phyloP scores from a whole-genome alignment of 257 asterid genomes.

The Parsonsia alboflavescens region DNA sequence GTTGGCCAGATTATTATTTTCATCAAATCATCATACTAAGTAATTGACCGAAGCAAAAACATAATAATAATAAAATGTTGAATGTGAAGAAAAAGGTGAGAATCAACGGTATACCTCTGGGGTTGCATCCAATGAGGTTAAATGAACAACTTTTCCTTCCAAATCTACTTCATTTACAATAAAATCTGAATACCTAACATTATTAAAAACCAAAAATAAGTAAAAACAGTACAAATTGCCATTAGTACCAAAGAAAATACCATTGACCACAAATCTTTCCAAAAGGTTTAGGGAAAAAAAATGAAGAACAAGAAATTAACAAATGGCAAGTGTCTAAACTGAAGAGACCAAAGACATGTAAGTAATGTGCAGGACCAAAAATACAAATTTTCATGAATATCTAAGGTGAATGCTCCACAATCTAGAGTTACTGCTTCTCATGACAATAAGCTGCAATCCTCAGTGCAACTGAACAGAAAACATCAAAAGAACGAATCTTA shows the following conservation, averaged over 20 bases:
- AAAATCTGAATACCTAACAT: conserved; percentile 80
- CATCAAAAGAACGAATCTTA: neutral
- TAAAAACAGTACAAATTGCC: neutral
- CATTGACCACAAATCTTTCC: neutral
- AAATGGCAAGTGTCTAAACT: neutral
- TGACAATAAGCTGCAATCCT: neutral
- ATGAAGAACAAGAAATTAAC: neutral
- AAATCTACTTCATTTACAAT: conserved; percentile 90
- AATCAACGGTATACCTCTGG: conserved; percentile 45
- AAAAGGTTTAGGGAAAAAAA: neutral
- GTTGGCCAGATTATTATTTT: conserved; percentile 10
- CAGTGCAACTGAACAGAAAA: neutral
- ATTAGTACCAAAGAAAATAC: neutral
- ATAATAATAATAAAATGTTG: too few species aligned
- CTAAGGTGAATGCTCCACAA: neutral
- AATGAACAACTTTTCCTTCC: conserved; percentile 75
- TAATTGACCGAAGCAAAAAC: conserved; percentile 8
- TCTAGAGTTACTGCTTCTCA: neutral
- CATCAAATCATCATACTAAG: neutral
- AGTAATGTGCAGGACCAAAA: neutral
- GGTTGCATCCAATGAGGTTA: conserved; percentile 69
- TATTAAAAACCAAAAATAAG: conserved; percentile 9
- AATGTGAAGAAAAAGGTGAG: neutral
- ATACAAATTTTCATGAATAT: neutral
- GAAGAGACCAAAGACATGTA: neutral